Base-by-base conservation (phyloP, 495 filamentous ascomycete genomes). In the Daldinia grandis region DNA sequence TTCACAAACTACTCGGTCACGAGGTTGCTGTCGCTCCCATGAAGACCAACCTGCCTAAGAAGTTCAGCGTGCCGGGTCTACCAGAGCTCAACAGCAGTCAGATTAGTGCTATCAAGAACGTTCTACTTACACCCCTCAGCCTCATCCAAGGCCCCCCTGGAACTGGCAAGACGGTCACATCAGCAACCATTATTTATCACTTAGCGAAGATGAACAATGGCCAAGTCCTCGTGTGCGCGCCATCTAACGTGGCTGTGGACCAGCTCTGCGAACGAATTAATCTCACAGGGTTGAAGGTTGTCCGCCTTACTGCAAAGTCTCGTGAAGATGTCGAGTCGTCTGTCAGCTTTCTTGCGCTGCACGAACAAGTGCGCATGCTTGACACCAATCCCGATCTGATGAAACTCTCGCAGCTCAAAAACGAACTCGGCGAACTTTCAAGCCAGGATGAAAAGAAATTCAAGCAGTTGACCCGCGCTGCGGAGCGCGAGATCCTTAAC, bases 161-260 rank as follows among this genome's bases (percentile, higher is more conserved):
- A 70, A 99, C 95, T 4, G 95, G 95, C 74, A 99, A 99, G 83
- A 99, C 95, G 0, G 95, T 99, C 56, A 99, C 95, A n/a, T 98
- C 96, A 21, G 95, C 96, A 21, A 99, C 95, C 0, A 96, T 99
- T 71, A 98, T 99, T 77, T 97, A 98, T 74, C 95, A 99, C 76
- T 87, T 99, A 65, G 91, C 93, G 68, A 99, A 97, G 81, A 90
- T 96, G 80, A 98, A 94, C 72, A 93, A 92, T 58, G 94, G 94
- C 51, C 96, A 97, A 73, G 94, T 98, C 24, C 84, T 99, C 44
- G 95, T 99, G 31, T 99, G 95, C 75, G 95, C 95, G 33, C 95
- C 95, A 2, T 99, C 95, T 44, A 99, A 99, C 84, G 95, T 99
- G 70, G 95, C 95, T 17, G 95, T 99, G 47, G 95, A 99, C 75